A percentile compares a stretch with the other conserved stretches of the same genome.
Evolutionary conservation across 129 eudicot species (phyloP).

Genomic region (Calendula officinalis): DNA sequence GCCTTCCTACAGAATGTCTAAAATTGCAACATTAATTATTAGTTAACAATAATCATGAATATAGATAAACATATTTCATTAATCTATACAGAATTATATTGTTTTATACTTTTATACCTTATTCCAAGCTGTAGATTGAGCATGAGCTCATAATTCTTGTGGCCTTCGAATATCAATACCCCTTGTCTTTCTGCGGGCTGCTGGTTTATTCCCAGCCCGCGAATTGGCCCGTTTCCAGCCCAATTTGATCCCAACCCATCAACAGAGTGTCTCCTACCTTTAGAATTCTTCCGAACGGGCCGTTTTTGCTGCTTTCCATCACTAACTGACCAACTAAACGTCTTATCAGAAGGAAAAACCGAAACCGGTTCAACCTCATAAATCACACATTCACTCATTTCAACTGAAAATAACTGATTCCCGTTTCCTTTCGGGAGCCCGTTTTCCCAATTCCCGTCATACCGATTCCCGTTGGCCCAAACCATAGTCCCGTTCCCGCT

Average conservation of each 20-base stretch:
- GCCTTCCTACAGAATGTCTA: constrained; percentile 91
- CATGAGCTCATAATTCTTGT: constrained; percentile 85
- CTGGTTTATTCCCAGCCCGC: constrained; percentile 33
- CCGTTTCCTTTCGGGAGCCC: constrained; percentile 84
- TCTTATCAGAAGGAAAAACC: constrained; percentile 67
- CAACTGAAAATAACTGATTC: constrained; percentile 36
- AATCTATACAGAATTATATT: constrained; percentile 3
- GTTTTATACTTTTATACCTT: constrained; percentile 42
- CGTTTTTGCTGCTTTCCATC: constrained; percentile 35
- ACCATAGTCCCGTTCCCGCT: constrained; percentile 66
- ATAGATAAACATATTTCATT: background rate
- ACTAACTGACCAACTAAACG: constrained; percentile 38
- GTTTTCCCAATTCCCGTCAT: constrained; percentile 78
- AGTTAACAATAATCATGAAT: constrained; percentile 19
- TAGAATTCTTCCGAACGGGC: constrained; percentile 21
- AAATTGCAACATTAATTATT: constrained; percentile 24
- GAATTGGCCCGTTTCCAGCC: constrained; percentile 13
- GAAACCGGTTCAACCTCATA: constrained; percentile 48
- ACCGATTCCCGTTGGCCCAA: constrained; percentile 71
- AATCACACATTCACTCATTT: constrained; percentile 46
- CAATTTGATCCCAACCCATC: constrained; percentile 42
- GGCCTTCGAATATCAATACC: constrained; percentile 61
- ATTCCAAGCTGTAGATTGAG: constrained; percentile 95
- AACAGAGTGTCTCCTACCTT: constrained; percentile 44
- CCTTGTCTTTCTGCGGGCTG: constrained; percentile 56